Evolutionary conservation across 176 grass and related monocot species (phyloP), one percentile per base, ranked within the genome.

Genomic region (Oryza glumipatula): DNA sequence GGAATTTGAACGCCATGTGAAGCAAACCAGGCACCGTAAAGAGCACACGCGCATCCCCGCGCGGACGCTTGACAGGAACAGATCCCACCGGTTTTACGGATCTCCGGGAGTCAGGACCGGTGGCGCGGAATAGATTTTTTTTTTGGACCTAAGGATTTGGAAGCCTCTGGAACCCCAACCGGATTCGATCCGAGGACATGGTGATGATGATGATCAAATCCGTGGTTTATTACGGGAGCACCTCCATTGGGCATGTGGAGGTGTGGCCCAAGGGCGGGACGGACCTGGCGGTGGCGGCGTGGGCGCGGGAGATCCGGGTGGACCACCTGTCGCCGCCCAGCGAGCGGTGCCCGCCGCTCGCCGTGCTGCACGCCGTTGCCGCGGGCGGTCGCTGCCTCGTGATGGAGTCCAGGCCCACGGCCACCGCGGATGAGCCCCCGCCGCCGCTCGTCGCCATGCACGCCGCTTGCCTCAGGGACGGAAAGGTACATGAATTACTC

Each of bases 141-240:
- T 51, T 32, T 32, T 32, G 30, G 77, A 81, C 72, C 32, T 44
- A 23, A 79, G 23, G 77, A 67, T 65, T 65, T 78, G 81, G 85
- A 72, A 51, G 64, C 38, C 7, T 32, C 26, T 76, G 63, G 9
- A 79, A 56, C 14, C 60, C 14, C 11, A 23, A 21, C 36, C 64
- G 28, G 80, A 78, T 88, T 83, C 19, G 78, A 56, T 67, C 26
- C 21, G 56, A 44, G 43, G 43, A 88, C 78, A 94, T 94, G 95
- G 80, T 94, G 95, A 83, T 41, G 95, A 83, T 94, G 95, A 83
- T 41, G 39, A 41, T 92, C 84, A 92, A 97, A 73, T 88, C 95
- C 38, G 33, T 78, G 41, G 84, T 97, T 78, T 97, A 87, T 87
- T 74, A 85, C 48, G 90, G 84, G 22, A 90, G 89, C 81, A 87